Evolutionary conservation across 257 asterid genomes (phyloP), one percentile per base, ranked within the genome.

Genomic region (Penstemon eatonii): DNA sequence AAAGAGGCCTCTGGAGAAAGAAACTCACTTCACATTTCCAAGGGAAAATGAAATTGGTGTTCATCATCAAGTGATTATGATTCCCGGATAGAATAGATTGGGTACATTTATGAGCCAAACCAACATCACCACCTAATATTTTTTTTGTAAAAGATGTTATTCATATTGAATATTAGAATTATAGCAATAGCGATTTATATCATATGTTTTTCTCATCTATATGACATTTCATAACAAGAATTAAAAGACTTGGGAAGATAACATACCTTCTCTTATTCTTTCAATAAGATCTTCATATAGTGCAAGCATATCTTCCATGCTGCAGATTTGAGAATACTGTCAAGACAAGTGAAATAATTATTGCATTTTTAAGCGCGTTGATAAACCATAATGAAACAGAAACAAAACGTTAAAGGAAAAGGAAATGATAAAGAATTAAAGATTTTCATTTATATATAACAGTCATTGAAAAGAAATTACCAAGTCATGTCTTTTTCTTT

Each of bases 401-500:
- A 66, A 56, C 51, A 25, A 42, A 67, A 15, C 18, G 18, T 15
- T 15, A 15, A 63, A 44, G 45, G 10, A 36, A 45, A 47, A 8
- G 8, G 33, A 25, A 25, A 25, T 25, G 33, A 25, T 25, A 25
- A 25, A 25, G 33, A 25, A 11, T 46, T 5, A 9, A 12, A 57
- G 3, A 11, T 7, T n/a, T 40, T 12, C 25, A 11, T 38, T 0
- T 18, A 56, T 43, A 39, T 12, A 42, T 25, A 37, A 39, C 52
- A 43, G 2, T 25, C 33, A 25, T 25, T 25, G 2, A 25, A 25
- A 25, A 25, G 33, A 25, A 25, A 37, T 75, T 86, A 90, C 96
- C 90, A 86, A 77, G 53, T 76, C 76, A 51, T 65, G 77, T 68
- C 80, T 67, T 77, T 76, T 83, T 8, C 41, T 56, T 50, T 44